These are phyloP conservation scores for Triadica sebifera DNA, from an alignment of 345 rosid species.

Conservation along the genomic window DNA sequence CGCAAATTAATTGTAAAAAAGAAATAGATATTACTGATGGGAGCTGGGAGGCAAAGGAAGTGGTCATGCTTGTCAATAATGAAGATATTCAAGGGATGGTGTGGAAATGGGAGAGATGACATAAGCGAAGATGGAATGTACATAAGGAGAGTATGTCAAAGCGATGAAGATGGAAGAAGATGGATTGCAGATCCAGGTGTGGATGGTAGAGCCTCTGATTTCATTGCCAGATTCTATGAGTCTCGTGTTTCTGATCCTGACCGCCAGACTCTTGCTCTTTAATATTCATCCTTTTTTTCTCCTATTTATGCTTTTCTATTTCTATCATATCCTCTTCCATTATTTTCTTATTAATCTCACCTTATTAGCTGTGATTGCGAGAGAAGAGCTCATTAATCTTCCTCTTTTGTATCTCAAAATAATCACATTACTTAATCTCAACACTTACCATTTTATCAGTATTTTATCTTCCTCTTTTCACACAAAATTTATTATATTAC, in stretches of 20 bases:
- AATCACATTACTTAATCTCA: no score
- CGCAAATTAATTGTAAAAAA: no score
- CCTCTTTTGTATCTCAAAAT: no score
- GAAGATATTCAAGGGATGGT: constrained; percentile 57
- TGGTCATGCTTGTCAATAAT: constrained; percentile 38
- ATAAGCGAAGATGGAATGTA: constrained; percentile 53
- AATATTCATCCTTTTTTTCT: background rate
- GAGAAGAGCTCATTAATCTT: no score
- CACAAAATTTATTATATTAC: no score
- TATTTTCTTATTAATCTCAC: no score
- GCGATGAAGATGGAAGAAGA: constrained; percentile 70
- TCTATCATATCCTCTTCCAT: no score
- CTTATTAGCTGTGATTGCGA: no score
- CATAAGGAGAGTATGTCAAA: constrained; percentile 42
- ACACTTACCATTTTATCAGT: no score
- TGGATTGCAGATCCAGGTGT: constrained; percentile 83
- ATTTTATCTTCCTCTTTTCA: no score
- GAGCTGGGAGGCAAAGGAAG: constrained; percentile 35
- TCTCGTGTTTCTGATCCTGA: constrained; percentile 51
- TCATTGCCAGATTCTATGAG: constrained; percentile 59
- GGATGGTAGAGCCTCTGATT: constrained; percentile 67
- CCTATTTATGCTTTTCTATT: no score
- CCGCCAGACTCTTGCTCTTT: constrained; percentile 36
- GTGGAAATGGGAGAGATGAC: constrained; percentile 47
- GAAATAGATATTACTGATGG: no score